Base-by-base conservation (phyloP, 192 early-diverging fungal genomes). In the Chytriomyces sp. region DNA sequence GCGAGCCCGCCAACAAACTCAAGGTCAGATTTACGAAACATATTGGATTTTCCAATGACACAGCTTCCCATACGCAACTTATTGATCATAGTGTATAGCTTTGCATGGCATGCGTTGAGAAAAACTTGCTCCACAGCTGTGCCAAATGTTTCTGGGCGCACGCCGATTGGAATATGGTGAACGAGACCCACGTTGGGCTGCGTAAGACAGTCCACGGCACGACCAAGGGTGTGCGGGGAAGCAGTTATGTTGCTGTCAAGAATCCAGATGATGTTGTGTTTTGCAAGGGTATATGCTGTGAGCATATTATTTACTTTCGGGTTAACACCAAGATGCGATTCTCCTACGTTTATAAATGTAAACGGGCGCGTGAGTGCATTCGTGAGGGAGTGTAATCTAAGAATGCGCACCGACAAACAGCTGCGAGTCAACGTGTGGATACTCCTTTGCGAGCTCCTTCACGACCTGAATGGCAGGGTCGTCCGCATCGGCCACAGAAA, bases 271-370 rank as follows among this genome's bases (percentile, higher is more conserved):
- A 98, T 89, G 72, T 96, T 93, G 78, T 93, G 81, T 68, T 90
- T 88, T 5, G 92, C 88, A 25, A 79, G 77, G 40, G 89, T 82
- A 77, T 93, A 97, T 7, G 91, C 91, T 56, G 89, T 86, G 25
- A 95, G 77, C 85, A 99, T 84, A 84, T 96, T 96, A 82, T 94
- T 94, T 72, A 98, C 90, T 79, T 99, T 99, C 19, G 97, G 97
- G 77, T 99, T 99, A 56, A 92, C 89, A 39, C 94, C 96, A 1
- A 93, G 89, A 41, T 83, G 73, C 39, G 83, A 72, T 52, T 87
- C 88, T 33, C 89, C 91, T 92, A 49, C 10, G 7, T 0, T 2
- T n/a, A n/a, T n/a, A n/a, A n/a, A n/a, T n/a, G n/a, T n/a, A n/a
- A n/a, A n/a, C n/a, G n/a, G n/a, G n/a, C n/a, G n/a, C n/a, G n/a